Percentiles rank a stretch among this genome's conserved stretches.
Conservation (phyloP, 2,329 filamentous ascomycete species). For the Juglanconis juglandina region DNA sequence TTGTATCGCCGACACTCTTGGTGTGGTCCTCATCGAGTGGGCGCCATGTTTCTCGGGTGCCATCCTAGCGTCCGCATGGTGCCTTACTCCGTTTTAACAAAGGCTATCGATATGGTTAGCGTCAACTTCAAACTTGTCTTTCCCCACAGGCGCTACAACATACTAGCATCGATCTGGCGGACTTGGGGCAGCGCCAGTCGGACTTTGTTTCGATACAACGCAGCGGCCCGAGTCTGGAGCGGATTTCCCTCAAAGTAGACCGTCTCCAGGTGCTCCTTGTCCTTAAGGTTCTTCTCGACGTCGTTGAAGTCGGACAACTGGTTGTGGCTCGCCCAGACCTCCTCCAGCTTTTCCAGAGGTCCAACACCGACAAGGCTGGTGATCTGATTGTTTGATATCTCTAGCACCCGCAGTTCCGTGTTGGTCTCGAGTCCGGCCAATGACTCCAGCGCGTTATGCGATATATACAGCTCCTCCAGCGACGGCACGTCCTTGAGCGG, state of each 20-base stretch:
- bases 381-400: constrained; percentile 87
- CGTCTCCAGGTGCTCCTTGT: constrained; percentile 78
- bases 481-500: constrained; percentile 70
- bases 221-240: constrained; percentile 73
- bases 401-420: constrained; percentile 69
- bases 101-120: constrained; percentile 25
- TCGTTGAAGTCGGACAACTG: constrained; percentile 75
- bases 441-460: constrained; percentile 82
- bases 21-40: not conserved
- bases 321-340: constrained; percentile 94
- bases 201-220: constrained; percentile 91
- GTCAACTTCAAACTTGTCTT: not conserved
- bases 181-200: constrained; percentile 82
- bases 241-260: constrained; percentile 98
- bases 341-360: constrained; percentile 69
- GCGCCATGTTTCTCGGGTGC: no score
- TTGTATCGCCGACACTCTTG: no score
- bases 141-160: constrained; percentile 40
- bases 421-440: constrained; percentile 70
- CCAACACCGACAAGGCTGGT: constrained; percentile 69
- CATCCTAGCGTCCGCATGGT: not conserved
- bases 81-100: constrained; percentile 21
- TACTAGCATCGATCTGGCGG: constrained; percentile 94
- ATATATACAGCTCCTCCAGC: constrained; percentile 92
- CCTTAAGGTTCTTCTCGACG: constrained; percentile 69